phyloP scores from a whole-genome alignment of 2,329 filamentous ascomycete genomes.

The Chalaropsis thielavioides region DNA sequence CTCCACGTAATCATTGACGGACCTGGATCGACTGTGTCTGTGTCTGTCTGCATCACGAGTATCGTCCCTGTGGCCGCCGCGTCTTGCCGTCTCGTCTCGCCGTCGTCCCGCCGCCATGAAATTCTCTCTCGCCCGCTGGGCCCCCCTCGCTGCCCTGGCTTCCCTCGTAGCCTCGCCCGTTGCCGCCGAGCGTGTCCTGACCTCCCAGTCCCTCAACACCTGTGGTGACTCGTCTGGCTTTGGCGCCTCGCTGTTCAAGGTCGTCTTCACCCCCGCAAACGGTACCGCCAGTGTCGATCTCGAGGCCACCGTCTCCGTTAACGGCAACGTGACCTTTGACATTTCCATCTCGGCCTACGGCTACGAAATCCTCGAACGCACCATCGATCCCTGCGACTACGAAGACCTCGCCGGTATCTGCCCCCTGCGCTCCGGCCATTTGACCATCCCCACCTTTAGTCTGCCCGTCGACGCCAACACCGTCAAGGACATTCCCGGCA shows the following conservation, averaged over 20 bases:
- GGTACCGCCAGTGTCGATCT: constrained; percentile 58
- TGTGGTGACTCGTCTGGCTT: constrained; percentile 78
- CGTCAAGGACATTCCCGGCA: constrained; percentile 55
- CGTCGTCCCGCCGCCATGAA: constrained; percentile 25
- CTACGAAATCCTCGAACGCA: constrained; percentile 51
- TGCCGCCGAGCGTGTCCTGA: constrained; percentile 49
- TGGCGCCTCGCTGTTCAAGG: constrained; percentile 76
- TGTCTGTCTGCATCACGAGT: too few species aligned
- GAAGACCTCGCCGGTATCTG: constrained; percentile 60
- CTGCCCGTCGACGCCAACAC: constrained; percentile 43
- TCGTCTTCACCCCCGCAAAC: constrained; percentile 65
- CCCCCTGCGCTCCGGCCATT: constrained; percentile 65
- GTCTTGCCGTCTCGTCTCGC: not conserved
- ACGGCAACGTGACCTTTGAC: constrained; percentile 67
- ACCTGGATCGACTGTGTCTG: not conserved
- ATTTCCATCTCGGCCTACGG: constrained; percentile 71
- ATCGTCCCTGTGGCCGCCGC: too few species aligned
- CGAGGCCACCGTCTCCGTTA: constrained; percentile 66
- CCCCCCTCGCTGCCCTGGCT: constrained; percentile 26
- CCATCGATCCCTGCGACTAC: constrained; percentile 57
- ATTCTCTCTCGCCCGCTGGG: constrained; percentile 28
- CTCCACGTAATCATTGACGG: not conserved
- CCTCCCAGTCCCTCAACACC: constrained; percentile 69
- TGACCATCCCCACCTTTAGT: constrained; percentile 57
- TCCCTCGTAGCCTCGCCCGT: constrained; percentile 24